These are phyloP conservation scores for Garcia nutans DNA, from an alignment of 345 rosid genomes.

Conservation along the genomic window DNA sequence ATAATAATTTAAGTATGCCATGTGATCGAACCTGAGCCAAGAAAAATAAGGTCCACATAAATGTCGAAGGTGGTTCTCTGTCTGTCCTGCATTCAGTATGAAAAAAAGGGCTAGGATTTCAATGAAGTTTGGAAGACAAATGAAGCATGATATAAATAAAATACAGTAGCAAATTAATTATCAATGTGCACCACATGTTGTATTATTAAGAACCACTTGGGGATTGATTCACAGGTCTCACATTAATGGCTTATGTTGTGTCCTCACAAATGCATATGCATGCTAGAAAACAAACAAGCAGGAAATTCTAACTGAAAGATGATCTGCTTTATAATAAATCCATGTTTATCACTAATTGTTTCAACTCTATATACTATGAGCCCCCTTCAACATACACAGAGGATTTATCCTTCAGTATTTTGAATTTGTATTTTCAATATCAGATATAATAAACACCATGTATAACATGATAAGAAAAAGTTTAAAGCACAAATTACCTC, in stretches of 20 bases:
- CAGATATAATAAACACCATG: not conserved
- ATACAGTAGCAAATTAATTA: not conserved
- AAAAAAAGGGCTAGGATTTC: slow-evolving; percentile 15
- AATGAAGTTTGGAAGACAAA: not conserved
- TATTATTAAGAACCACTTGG: not conserved
- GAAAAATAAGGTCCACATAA: slow-evolving; percentile 87
- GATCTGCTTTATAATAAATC: not conserved
- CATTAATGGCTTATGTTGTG: not conserved
- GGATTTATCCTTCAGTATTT: not conserved
- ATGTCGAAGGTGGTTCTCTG: slow-evolving; percentile 91
- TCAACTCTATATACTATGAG: not conserved
- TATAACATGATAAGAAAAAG: not conserved
- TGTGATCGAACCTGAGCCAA: slow-evolving; percentile 73
- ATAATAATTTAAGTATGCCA: not conserved
- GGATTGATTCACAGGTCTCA: not conserved
- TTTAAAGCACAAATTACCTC: slow-evolving; percentile 48
- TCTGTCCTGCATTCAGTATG: slow-evolving; percentile 57
- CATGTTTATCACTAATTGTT: not conserved
- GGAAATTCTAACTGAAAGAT: not conserved
- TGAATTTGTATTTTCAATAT: not conserved
- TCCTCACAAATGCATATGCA: not conserved
- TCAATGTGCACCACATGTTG: not conserved
- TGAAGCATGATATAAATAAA: not conserved
- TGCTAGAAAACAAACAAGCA: not conserved
- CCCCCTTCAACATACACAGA: not conserved